phyloP scores from a whole-genome alignment of 805 yeast genomes.

The Hemisphaericaspora nanyangensis region DNA sequence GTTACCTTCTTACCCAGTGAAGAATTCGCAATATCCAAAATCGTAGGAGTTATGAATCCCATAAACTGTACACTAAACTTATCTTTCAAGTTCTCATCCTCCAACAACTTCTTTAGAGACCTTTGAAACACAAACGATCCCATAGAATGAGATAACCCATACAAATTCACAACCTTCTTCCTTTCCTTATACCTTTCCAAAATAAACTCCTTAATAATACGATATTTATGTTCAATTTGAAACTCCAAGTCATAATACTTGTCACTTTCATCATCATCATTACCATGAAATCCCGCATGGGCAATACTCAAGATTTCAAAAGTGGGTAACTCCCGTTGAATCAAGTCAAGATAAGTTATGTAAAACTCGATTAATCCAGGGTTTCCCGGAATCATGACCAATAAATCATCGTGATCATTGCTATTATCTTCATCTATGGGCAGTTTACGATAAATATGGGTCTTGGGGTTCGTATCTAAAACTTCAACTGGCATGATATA shows the following conservation, averaged over 20 bases:
- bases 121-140: slow-evolving; percentile 66
- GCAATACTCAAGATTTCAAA: slow-evolving; percentile 58
- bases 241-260: slow-evolving; percentile 40
- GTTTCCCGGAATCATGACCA: slow-evolving; percentile 70
- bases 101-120: slow-evolving; percentile 29
- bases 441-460: slow-evolving; percentile 23
- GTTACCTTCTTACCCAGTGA: slow-evolving; percentile 29
- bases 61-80: slow-evolving; percentile 33
- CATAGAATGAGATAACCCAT: slow-evolving; percentile 65
- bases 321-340: slow-evolving; percentile 40
- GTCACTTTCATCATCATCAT: slow-evolving; percentile 16
- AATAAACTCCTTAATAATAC: slow-evolving; percentile 40
- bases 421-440: slow-evolving; percentile 14
- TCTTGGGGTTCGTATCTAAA: slow-evolving; percentile 10
- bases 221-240: slow-evolving; percentile 57
- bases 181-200: slow-evolving; percentile 5
- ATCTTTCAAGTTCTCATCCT: slow-evolving; percentile 19
- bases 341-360: slow-evolving; percentile 44
- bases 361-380: slow-evolving; percentile 73
- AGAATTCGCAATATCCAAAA: slow-evolving; percentile 53
- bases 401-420: slow-evolving; percentile 21
- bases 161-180: slow-evolving; percentile 28
- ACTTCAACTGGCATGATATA: background rate
- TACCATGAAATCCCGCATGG: slow-evolving; percentile 53
- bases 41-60: slow-evolving; percentile 70